These are phyloP conservation scores for Marsdenia floribunda DNA, from an alignment of 257 asterid genomes.

Conservation along the genomic window DNA sequence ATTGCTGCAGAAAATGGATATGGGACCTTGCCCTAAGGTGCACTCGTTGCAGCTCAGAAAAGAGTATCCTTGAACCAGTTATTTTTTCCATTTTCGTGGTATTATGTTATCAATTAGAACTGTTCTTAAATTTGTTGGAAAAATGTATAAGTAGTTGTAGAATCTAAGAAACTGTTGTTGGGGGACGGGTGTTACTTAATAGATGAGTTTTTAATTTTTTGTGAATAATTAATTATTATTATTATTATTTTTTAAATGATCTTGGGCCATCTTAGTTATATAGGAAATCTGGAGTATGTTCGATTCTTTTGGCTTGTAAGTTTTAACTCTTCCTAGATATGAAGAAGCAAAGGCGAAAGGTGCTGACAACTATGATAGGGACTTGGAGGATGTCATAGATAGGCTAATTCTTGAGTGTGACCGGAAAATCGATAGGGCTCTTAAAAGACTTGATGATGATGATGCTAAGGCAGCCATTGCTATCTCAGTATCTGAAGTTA, in stretches of 20 bases:
- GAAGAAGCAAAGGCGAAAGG: conserved; percentile 80
- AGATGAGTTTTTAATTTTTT: neutral
- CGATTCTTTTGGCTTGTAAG: conserved; percentile 17
- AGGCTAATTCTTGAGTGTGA: conserved; percentile 95
- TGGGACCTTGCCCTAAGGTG: conserved; percentile 93
- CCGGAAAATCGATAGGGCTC: conserved; percentile 82
- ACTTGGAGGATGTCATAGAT: conserved; percentile 91
- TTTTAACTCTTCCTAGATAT: conserved; percentile 60
- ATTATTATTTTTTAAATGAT: neutral
- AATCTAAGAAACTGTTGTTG: neutral
- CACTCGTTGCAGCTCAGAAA: conserved; percentile 88
- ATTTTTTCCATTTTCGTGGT: neutral
- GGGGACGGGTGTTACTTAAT: neutral
- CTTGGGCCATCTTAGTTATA: neutral
- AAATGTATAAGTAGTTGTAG: too few relatives aligned
- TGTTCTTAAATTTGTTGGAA: neutral
- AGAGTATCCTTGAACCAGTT: conserved; percentile 66
- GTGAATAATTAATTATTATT: neutral
- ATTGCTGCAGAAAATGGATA: conserved; percentile 78
- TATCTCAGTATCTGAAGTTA: conserved; percentile 88
- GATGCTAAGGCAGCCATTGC: conserved; percentile 98
- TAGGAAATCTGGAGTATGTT: neutral
- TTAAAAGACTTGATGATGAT: conserved; percentile 88
- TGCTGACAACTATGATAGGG: conserved; percentile 79
- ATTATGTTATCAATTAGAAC: neutral